A percentile compares a stretch with the other conserved stretches of the same genome.
Evolutionary conservation across 2,329 filamentous ascomycete genomes (phyloP).

Genomic region (Xylariaceae sp.): DNA sequence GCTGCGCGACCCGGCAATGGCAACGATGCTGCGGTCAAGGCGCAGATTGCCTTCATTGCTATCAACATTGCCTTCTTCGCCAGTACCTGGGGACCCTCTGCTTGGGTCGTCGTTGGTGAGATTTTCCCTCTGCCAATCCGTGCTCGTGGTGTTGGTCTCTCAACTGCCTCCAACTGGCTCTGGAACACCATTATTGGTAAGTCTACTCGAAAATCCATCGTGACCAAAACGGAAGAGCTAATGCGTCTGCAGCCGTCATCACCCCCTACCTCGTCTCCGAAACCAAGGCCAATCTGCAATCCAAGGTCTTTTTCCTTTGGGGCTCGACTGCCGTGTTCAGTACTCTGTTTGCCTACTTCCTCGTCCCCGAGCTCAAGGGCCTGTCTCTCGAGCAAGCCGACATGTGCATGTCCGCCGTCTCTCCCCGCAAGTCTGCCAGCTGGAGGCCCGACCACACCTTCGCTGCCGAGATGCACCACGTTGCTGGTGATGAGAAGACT

Average conservation of each 20-base stretch:
- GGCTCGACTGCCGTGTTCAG: conserved; percentile 53
- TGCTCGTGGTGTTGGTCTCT: conserved; percentile 65
- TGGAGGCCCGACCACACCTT: conserved; percentile 35
- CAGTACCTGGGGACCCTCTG: conserved; percentile 67
- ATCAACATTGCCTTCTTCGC: conserved; percentile 81
- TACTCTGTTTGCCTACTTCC: conserved; percentile 53
- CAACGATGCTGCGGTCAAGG: conserved; percentile 35
- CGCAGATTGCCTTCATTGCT: conserved; percentile 71
- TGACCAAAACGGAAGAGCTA: background rate
- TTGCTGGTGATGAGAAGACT: conserved; percentile 14
- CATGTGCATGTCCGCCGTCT: conserved; percentile 52
- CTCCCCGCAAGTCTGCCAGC: conserved; percentile 35
- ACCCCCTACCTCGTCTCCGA: conserved; percentile 66
- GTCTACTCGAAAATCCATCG: background rate
- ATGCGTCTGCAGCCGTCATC: conserved; percentile 44
- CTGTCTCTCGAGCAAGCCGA: conserved; percentile 71
- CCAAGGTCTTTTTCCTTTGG: conserved; percentile 57
- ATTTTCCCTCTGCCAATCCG: conserved; percentile 73
- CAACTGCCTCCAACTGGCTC: conserved; percentile 71
- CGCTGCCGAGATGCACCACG: conserved; percentile 30
- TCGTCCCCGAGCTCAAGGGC: conserved; percentile 72
- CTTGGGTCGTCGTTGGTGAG: conserved; percentile 70
- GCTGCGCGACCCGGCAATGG: conserved; percentile 31
- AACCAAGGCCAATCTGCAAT: conserved; percentile 39
- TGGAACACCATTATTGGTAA: conserved; percentile 56